phyloP scores from a whole-genome alignment of 139 green algal genomes.

The Diplosphaera chodatii region DNA sequence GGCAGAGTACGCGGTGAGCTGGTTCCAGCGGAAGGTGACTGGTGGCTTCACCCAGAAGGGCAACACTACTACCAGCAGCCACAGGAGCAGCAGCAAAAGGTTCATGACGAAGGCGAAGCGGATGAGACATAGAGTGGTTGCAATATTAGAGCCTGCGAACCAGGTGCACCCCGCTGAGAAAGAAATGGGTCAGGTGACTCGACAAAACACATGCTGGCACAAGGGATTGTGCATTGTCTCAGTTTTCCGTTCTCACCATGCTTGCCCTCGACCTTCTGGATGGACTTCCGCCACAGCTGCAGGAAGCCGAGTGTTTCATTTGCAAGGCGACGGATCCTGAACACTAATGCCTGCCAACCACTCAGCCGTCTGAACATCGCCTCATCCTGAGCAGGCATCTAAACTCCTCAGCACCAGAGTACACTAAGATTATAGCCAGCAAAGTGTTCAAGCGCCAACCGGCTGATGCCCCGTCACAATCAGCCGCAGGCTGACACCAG shows the following conservation, averaged over 20 bases:
- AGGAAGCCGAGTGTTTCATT: neutral
- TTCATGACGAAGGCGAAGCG: slow-evolving; percentile 27
- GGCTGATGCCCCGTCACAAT: too few relatives aligned
- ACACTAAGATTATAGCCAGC: too few relatives aligned
- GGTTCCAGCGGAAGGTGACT: slow-evolving; percentile 22
- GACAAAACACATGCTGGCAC: too few relatives aligned
- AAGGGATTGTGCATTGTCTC: too few relatives aligned
- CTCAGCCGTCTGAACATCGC: neutral
- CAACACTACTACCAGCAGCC: slow-evolving; percentile 17
- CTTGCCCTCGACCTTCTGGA: slow-evolving; percentile 19
- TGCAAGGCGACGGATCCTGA: neutral
- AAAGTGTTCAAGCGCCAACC: too few relatives aligned
- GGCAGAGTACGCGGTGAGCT: slow-evolving; percentile 14
- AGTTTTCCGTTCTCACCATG: slow-evolving; percentile 15
- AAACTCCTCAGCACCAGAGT: too few relatives aligned
- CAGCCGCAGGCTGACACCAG: too few relatives aligned
- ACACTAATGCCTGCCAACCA: too few relatives aligned
- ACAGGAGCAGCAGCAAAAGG: slow-evolving; percentile 15
- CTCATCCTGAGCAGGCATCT: neutral
- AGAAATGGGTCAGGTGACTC: too few relatives aligned
- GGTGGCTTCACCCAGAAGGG: slow-evolving; percentile 34
- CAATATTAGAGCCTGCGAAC: slow-evolving; percentile 30
- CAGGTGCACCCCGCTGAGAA: too few relatives aligned
- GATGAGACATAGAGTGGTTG: slow-evolving; percentile 30
- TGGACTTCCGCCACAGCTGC: slow-evolving; percentile 14